Evolutionary conservation across 2,329 filamentous ascomycete species (phyloP), one percentile per base, ranked within the genome.

Genomic region (Apiospora arundinis): DNA sequence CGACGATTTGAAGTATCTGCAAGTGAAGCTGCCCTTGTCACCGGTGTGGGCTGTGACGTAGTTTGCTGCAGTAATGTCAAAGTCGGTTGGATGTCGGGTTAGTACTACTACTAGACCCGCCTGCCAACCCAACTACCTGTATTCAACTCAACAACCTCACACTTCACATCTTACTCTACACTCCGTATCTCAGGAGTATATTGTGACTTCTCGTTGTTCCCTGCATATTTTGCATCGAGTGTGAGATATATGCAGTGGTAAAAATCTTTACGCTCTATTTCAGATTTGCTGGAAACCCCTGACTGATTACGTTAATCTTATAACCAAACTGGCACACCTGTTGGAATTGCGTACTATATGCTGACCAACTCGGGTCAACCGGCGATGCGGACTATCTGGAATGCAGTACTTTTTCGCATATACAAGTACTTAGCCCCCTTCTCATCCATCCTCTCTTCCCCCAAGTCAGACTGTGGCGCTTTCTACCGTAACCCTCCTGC

Each of bases 21-120:
- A 32, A 40, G 21, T 37, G 28, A 63, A 1, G 21, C 21, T 28
- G 37, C 6, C 5, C 56, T 32, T 40, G 32, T 63, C 56, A 63
- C 56, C 56, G 56, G 56, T 63, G 56, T 63, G 32, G 56, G 56
- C 18, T 63, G 56, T 63, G 56, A 63, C 56, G 32, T 40, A 63
- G 52, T 9, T n/a, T 14, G 56, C 40, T 23, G 32, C 56, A n/a
- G 56, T 28, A 63, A 63, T 63, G 56, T n/a, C n/a, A 23, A 23
- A 1, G 21, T 40, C 28, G 32, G 56, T 63, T 63, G 28, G 56
- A 40, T 63, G 28, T 63, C 56, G 56, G 56, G 56, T 40, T 63
- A 40, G 40, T 40, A 40, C 6, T 63, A 40, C 40, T 40, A 40
- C 6, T 63, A 5, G 32, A 63, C 56, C 48, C 56, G 56, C 21